phyloP scores from a whole-genome alignment of 331 rosid genomes.

The Spiraea crenata region DNA sequence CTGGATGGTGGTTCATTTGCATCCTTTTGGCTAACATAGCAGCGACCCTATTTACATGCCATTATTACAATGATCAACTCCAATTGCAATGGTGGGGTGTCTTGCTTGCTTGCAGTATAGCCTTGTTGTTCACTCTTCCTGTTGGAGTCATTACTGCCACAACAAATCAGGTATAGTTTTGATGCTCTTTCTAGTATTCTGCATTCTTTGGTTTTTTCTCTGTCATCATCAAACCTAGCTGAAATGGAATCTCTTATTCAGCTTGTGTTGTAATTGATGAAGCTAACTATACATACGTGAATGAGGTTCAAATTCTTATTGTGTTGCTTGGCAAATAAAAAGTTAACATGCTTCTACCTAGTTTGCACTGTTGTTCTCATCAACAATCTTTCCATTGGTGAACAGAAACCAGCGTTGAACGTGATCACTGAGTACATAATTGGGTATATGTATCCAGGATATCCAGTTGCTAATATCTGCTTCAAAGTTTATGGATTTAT shows the following conservation, averaged over 20 bases:
- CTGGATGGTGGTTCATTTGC: conserved; percentile 76
- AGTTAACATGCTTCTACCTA: background rate
- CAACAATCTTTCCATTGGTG: conserved; percentile 12
- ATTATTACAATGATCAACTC: conserved; percentile 55
- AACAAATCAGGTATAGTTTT: conserved; percentile 62
- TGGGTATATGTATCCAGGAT: conserved; percentile 78
- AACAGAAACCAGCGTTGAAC: conserved; percentile 62
- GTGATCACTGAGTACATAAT: conserved; percentile 73
- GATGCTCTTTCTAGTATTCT: background rate
- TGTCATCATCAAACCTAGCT: background rate
- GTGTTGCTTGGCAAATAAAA: background rate
- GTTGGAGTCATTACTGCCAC: conserved; percentile 71
- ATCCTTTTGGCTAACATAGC: conserved; percentile 57
- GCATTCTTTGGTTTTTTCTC: background rate
- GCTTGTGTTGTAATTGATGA: background rate
- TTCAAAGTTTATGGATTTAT: conserved; percentile 74
- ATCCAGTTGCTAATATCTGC: conserved; percentile 72
- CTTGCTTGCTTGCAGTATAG: conserved; percentile 62
- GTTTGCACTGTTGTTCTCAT: background rate
- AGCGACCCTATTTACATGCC: conserved; percentile 46
- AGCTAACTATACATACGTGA: background rate
- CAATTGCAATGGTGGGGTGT: conserved; percentile 91
- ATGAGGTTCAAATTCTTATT: background rate
- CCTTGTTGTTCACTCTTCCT: conserved; percentile 70
- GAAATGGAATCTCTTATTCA: background rate